Base-by-base conservation (phyloP, 2,329 filamentous ascomycete species). In the Colletotrichum gloeosporioides region DNA sequence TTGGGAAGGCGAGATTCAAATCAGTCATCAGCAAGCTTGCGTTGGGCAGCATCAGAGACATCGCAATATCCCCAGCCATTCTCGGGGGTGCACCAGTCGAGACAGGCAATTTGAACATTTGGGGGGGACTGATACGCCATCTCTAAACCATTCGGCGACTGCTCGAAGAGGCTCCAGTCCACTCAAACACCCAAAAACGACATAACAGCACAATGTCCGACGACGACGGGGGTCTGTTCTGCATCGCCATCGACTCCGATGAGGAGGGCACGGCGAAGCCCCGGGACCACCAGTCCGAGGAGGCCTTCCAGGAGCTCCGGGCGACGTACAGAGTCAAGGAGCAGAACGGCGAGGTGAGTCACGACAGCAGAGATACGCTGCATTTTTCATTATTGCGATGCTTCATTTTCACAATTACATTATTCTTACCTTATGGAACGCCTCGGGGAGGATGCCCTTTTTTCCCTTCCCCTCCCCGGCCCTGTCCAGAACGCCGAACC, bases 261-360 rank as follows among this genome's bases (percentile, higher is more conserved):
- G 81, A 84, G 25, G 81, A 80, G 18, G 64, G 69, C 27, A 81
- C 81, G 32, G 80, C 80, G 39, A 80, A 81, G 66, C 73, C 78
- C 25, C 83, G 86, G 18, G 87, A 84, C 12, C 82, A 79, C 22
- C 89, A 91, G 80, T 86, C 89, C 0, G 89, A 91, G 75, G 86
- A 85, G 18, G 86, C 86, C 3, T 91, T 90, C 78, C 86, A 86
- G 77, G 83, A 81, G 7, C 83, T 92, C 4, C 87, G 86, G 80
- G 81, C 79, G 6, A 82, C 79, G 2, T 92, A 92, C 74, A 79
- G 78, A 18, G 84, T 84, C 27, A 91, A 90, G 78, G 79, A 90
- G 49, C 89, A 92, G 79, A 90, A 91, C 76, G 90, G 90, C 74
- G 84, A 91, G 78, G 90, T 91, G 80, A 77, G 85, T 80, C 22